Conservation (phyloP, 345 rosid species). For the Dovyalis caffra region DNA sequence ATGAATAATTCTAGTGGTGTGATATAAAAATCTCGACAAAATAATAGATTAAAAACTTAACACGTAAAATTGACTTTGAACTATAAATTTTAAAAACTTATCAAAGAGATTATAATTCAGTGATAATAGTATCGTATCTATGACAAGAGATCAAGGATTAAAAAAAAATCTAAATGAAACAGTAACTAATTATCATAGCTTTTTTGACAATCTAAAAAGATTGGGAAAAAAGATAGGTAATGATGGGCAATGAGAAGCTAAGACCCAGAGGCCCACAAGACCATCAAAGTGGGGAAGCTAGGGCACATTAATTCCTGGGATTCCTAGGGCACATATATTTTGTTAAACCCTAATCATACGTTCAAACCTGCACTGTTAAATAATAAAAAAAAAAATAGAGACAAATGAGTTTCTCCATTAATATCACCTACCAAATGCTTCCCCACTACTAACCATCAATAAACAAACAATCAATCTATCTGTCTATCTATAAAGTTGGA, state of each 20-base stretch:
- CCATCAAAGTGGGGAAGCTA: neutral
- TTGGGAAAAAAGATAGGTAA: neutral
- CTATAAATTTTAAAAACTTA: too few species aligned
- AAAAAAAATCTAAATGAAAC: too few species aligned
- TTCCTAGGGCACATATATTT: neutral
- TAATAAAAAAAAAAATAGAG: neutral
- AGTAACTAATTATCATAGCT: too few species aligned
- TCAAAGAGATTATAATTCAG: too few species aligned
- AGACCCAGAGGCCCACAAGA: neutral
- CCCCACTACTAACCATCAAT: neutral
- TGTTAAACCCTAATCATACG: neutral
- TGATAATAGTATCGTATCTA: too few species aligned
- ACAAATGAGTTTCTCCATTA: slow-evolving; percentile 5
- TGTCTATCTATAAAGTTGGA: neutral
- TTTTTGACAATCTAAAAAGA: neutral
- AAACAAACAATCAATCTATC: neutral
- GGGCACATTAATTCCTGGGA: neutral
- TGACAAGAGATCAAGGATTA: too few species aligned
- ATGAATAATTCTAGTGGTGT: too few species aligned
- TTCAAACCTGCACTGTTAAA: neutral
- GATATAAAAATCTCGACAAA: too few species aligned
- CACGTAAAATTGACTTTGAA: too few species aligned
- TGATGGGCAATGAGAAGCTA: neutral
- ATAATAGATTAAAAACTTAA: too few species aligned
- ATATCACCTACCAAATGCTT: slow-evolving; percentile 1